phyloP scores from a whole-genome alignment of 345 rosid species.

The Streptanthus diversifolius region DNA sequence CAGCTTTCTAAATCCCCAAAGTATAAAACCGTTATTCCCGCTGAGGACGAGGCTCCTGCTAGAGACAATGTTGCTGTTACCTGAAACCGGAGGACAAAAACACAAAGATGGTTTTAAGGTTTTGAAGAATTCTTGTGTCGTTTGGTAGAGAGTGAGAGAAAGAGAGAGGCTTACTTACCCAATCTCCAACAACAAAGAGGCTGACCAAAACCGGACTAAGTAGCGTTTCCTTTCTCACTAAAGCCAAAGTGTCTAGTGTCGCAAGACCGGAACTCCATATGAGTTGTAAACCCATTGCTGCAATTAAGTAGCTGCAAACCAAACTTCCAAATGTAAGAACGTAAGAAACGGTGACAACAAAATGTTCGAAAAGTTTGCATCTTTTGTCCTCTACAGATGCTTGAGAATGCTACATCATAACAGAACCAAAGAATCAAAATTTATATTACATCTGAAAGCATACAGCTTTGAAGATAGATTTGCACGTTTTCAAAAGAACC shows the following conservation, averaged over 20 bases:
- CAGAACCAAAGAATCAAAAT: constrained; percentile 4
- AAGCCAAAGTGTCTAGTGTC: constrained; percentile 51
- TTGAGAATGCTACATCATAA: not conserved
- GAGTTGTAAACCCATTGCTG: constrained; percentile 86
- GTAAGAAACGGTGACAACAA: not conserved
- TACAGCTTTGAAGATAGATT: not conserved
- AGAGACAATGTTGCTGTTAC: constrained; percentile 63
- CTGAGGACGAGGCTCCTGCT: constrained; percentile 71
- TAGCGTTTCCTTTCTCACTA: constrained; percentile 54
- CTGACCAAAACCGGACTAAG: constrained; percentile 53
- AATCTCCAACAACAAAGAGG: constrained; percentile 86
- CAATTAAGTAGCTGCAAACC: constrained; percentile 65
- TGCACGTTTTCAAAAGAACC: not conserved
- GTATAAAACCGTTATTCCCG: constrained; percentile 56
- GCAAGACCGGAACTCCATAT: constrained; percentile 87
- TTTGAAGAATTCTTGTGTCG: not conserved
- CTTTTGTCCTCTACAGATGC: not conserved
- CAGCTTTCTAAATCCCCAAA: constrained; percentile 56
- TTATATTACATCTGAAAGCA: not conserved
- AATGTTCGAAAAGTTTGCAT: not conserved
- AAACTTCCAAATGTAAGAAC: not conserved
- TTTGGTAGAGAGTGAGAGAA: not conserved
- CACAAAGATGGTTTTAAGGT: not conserved
- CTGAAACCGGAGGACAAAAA: constrained; percentile 31
- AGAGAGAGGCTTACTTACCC: constrained; percentile 44